phyloP scores from a whole-genome alignment of 352 stramenopile genomes.

The Phytopythium cucurbitacearum region DNA sequence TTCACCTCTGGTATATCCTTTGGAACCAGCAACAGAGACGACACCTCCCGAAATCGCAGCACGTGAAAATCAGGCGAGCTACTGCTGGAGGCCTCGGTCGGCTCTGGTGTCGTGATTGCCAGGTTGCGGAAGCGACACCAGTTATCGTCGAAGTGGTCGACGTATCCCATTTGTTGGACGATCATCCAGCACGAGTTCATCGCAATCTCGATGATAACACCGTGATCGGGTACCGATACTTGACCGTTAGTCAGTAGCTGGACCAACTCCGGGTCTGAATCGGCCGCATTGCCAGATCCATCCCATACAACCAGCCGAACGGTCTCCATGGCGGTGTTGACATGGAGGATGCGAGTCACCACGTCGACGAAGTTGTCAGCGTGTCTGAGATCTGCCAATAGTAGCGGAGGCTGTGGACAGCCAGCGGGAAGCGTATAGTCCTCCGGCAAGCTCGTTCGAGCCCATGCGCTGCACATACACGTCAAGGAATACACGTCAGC shows the following conservation, averaged over 20 bases:
- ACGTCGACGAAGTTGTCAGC: constrained; percentile 56
- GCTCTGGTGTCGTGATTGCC: constrained; percentile 33
- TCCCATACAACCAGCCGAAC: constrained; percentile 64
- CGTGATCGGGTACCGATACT: constrained; percentile 20
- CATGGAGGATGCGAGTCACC: constrained; percentile 46
- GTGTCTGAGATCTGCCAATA: constrained; percentile 38
- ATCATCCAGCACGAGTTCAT: constrained; percentile 68
- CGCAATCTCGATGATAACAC: constrained; percentile 55
- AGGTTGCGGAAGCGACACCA: constrained; percentile 81
- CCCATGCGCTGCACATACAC: constrained; percentile 37
- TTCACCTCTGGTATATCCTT: constrained; percentile 43
- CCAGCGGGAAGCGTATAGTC: constrained; percentile 50
- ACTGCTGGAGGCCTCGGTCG: constrained; percentile 8
- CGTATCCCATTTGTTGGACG: constrained; percentile 51
- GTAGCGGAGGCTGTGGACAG: constrained; percentile 32
- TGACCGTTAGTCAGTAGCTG: constrained; percentile 13
- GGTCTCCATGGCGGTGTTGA: constrained; percentile 25
- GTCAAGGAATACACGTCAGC: neutral
- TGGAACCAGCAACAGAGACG: constrained; percentile 58
- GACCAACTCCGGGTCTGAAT: constrained; percentile 11
- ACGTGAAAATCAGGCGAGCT: constrained; percentile 8
- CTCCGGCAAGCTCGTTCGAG: constrained; percentile 21
- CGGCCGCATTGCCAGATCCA: constrained; percentile 33
- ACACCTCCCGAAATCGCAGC: constrained; percentile 67
- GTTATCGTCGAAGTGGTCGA: constrained; percentile 12